Evolutionary conservation across 169 alveolate genomes (phyloP), one percentile per base, ranked within the genome.

Genomic region (Haemoproteus tartakovskyi): DNA sequence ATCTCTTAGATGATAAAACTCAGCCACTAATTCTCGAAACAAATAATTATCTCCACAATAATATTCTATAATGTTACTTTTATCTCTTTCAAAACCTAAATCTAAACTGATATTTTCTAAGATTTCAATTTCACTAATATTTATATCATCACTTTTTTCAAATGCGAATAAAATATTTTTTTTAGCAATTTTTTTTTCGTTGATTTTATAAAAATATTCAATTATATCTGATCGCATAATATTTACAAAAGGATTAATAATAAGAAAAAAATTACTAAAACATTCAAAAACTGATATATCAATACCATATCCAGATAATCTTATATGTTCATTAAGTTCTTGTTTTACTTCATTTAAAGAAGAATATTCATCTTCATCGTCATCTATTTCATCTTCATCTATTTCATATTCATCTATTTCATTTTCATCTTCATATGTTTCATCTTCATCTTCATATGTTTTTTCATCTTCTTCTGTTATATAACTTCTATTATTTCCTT

Each of bases 131-230:
- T 74, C 84, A 38, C 84, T 56, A 5, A 29, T 56, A 24, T 33
- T 57, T 74, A 74, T 74, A 37, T 74, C 84, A 47, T 57, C 16
- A 46, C 78, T 74, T 45, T 74, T 54, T 45, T 74, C 84, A 60
- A 74, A 74, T 46, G 40, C 41, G 40, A 74, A 74, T 24, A 74
- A 61, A n/a, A 57, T 45, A 57, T 62, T 74, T 3, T 74, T 74
- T 24, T 74, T 74, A 33, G 40, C 45, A 27, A 74, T 74, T 56
- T 74, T 74, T 27, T 74, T 56, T 33, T 74, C 84, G 36, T 46
- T 74, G 12, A 74, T 57, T 57, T 74, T 74, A 43, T 74, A 74
- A 74, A 74, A 74, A 37, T 74, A 74, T 74, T 74, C 84, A 30
- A 74, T 74, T 21, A 74, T 47, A 27, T 74, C 84, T 19, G 84